Base-by-base conservation (phyloP, 2,329 filamentous ascomycete species). In the Aspergillus alliaceus region DNA sequence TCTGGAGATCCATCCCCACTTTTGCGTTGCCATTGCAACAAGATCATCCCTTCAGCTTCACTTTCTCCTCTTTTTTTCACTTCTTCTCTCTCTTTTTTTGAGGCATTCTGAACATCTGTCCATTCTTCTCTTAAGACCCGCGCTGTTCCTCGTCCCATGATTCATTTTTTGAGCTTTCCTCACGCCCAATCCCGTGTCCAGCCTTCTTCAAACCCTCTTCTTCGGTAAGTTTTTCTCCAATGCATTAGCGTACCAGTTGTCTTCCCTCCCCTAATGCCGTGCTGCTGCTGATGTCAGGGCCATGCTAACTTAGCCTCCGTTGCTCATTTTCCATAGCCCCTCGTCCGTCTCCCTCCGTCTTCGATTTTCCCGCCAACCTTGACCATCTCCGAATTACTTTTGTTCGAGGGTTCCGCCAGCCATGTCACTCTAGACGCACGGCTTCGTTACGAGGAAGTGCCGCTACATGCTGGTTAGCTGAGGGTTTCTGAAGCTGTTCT, bases 11-110 rank as follows among this genome's bases (percentile, higher is more conserved):
- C 71, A 56, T 73, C 72, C 70, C 71, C 71, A 73, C 72, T 72
- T 64, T 64, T 67, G 63, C 71, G 72, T 74, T 73, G 71, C 71
- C 71, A 73, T 74, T 73, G 72, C 71, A 75, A 74, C 72, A 74
- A 72, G 67, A 63, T 63, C 70, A 72, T 72, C 71, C 71, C 67
- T 71, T 72, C 70, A 72, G 69, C 71, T 73, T 74, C 72, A 71
- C 65, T 68, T 66, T 68, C 68, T 72, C 68, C 58, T 68, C 69
- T 65, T 53, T 61, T 59, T 64, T 63, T 68, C 53, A 61, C 53
- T 60, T 65, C 58, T 56, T 61, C 56, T 55, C 44, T 54, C 46
- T 35, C 35, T 58, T 54, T 54, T 60, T 49, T 57, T 18, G 6
- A 22, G 27, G 44, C 15, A 14, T 46, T 57, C 47, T 37, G n/a